A percentile compares a stretch with the other conserved stretches of the same genome.
Conservation (phyloP, 495 filamentous ascomycete species). For the Podospora tetraspora region DNA sequence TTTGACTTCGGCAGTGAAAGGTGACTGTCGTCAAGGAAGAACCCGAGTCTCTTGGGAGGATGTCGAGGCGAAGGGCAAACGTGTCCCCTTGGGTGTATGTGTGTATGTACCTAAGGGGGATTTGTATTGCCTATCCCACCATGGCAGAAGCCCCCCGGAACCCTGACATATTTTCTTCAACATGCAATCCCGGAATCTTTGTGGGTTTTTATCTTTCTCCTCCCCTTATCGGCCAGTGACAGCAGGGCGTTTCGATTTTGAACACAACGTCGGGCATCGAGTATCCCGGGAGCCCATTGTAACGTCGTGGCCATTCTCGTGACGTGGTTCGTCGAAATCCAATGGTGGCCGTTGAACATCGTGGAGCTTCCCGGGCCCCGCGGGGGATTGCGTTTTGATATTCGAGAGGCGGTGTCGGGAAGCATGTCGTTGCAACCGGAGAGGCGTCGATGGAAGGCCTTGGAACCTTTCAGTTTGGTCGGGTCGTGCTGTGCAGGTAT, state of each 20-base stretch:
- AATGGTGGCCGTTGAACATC: not conserved
- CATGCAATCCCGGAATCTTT: constrained; percentile 7
- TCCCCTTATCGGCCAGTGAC: constrained; percentile 10
- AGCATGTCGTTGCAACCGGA: not conserved
- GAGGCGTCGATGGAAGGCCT: not conserved
- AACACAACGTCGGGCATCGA: not conserved
- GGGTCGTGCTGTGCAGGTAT: not conserved
- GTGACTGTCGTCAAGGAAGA: not conserved
- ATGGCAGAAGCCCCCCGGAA: not conserved
- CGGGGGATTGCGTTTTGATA: not conserved
- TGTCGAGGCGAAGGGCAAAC: not conserved
- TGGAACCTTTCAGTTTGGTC: not conserved
- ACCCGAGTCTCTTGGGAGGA: not conserved
- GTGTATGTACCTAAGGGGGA: not conserved
- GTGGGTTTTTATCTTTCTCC: not conserved
- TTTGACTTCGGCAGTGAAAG: not conserved
- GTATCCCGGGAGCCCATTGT: not conserved
- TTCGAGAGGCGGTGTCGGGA: not conserved
- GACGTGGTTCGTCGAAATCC: not conserved
- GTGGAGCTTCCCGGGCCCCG: not conserved
- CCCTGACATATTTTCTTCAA: constrained; percentile 14
- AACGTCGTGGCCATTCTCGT: not conserved
- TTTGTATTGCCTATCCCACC: not conserved
- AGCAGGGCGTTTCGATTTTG: not conserved
- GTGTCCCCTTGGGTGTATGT: not conserved